Percentiles rank a stretch among this genome's conserved stretches.
phyloP scores from a whole-genome alignment of 371 early-diverging fungal genomes.

The Fennellomyces sp. region DNA sequence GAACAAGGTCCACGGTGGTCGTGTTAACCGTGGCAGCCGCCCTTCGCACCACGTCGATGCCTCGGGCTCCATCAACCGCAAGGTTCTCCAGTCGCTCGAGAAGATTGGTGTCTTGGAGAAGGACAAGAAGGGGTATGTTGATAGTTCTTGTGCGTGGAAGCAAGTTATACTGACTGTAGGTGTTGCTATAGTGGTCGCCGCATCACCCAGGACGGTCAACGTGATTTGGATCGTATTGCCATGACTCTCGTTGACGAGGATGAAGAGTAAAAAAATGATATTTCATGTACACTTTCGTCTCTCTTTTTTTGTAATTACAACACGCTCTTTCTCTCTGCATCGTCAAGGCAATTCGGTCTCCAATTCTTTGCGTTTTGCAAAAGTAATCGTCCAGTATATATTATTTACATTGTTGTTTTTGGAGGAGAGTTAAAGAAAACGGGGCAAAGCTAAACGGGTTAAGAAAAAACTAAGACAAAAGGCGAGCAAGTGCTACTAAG shows the following conservation, averaged over 20 bases:
- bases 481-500: too few species aligned
- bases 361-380: too few species aligned
- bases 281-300: too few species aligned
- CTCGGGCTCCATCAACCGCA: constrained; percentile 93
- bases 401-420: too few species aligned
- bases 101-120: constrained; percentile 96
- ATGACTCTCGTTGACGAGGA: constrained; percentile 46
- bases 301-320: too few species aligned
- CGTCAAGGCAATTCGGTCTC: too few species aligned
- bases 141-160: background rate
- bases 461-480: too few species aligned
- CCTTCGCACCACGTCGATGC: constrained; percentile 90
- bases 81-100: constrained; percentile 96
- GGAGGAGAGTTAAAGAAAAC: too few species aligned
- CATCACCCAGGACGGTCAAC: constrained; percentile 77
- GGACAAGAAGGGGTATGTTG: constrained; percentile 80
- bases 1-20: constrained; percentile 91
- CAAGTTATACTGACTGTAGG: background rate
- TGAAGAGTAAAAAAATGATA: constrained; percentile 22
- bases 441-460: too few species aligned
- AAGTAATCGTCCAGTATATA: too few species aligned
- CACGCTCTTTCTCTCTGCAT: too few species aligned
- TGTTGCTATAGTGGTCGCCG: constrained; percentile 65
- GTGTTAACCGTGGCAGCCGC: constrained; percentile 90
- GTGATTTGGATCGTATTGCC: constrained; percentile 79